Evolutionary conservation across 225 moss, liverwort and hornwort genomes (phyloP), one percentile per base, ranked within the genome.

Genomic region (Neckera pumila): DNA sequence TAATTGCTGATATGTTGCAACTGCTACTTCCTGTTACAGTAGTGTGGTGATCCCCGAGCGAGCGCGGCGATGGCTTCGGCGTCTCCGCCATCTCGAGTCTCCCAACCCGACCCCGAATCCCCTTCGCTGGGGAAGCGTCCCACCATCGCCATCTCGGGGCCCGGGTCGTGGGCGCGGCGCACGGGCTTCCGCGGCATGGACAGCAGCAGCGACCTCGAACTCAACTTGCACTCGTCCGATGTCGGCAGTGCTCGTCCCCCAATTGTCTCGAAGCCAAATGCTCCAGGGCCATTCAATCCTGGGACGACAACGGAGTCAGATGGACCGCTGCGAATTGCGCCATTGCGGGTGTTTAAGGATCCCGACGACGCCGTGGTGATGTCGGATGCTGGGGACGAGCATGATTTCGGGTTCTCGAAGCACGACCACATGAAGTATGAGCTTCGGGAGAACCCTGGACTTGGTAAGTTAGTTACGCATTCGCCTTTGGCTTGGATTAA

Each of bases 341-440:
- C 96, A 4, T 82, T 90, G 45, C 88, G 93, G 66, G 26, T 89
- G 10, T 87, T 92, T 88, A 98, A 97, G 90, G 93, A 91, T 47
- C 93, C 63, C 9, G 83, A 53, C 54, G 62, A 58, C 73, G 51
- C 93, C 85, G 26, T 28, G 31, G 91, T 91, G 47, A 89, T 93
- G 76, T 95, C 95, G 36, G 92, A 94, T 31, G 87, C 57, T 10
- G 90, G 53, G 18, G 95, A 94, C 2, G 93, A 93, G 27, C 90
- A 94, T 51, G 11, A 27, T 7, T 76, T 85, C 38, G 82, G 88
- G 62, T 57, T 95, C 88, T 92, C 94, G 56, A 96, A 96, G 85
- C 93, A 95, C 91, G 95, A 96, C 85, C 98, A 95, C 87, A 96
- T 97, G 95, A 97, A 96, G 87, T 97, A 98, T 81, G 98, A 98